These are phyloP conservation scores for Cichorium intybus DNA, from an alignment of 140 eudicot genomes.

Conservation along the genomic window DNA sequence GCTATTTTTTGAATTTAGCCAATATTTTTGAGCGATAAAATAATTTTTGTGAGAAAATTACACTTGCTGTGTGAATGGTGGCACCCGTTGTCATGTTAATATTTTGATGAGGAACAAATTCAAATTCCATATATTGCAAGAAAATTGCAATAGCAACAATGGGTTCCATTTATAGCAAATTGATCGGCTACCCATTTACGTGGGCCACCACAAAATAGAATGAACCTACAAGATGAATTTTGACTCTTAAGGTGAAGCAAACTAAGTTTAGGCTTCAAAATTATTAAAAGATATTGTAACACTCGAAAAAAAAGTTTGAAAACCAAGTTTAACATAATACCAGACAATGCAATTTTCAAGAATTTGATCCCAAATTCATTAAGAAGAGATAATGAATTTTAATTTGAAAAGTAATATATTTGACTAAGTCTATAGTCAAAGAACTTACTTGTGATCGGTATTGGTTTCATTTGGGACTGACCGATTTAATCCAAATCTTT, in stretches of 20 bases:
- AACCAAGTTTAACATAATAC: background rate
- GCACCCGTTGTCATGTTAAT: constrained; percentile 97
- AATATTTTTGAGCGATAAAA: background rate
- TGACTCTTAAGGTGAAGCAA: constrained; percentile 12
- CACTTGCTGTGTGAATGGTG: constrained; percentile 93
- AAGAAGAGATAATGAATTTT: background rate
- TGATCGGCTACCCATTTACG: constrained; percentile 98
- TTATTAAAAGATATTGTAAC: background rate
- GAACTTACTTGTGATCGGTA: too few relatives aligned
- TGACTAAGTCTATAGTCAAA: too few relatives aligned
- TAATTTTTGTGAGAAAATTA: constrained; percentile 31
- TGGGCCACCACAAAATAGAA: constrained; percentile 97
- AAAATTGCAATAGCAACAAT: constrained; percentile 70
- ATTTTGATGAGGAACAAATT: constrained; percentile 82
- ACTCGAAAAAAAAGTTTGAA: background rate
- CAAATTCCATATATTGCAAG: constrained; percentile 65
- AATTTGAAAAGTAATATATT: too few relatives aligned
- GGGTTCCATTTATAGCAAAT: constrained; percentile 88
- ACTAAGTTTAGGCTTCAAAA: constrained; percentile 1
- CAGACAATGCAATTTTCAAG: background rate
- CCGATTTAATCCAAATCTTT: constrained; percentile 79
- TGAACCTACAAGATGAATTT: constrained; percentile 44
- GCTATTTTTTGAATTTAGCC: too few relatives aligned
- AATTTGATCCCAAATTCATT: background rate
- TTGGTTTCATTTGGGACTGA: constrained; percentile 87